Percentiles rank a stretch among this genome's conserved stretches.
Evolutionary conservation across 345 rosid species (phyloP).

Genomic region (Acer yangbiense): DNA sequence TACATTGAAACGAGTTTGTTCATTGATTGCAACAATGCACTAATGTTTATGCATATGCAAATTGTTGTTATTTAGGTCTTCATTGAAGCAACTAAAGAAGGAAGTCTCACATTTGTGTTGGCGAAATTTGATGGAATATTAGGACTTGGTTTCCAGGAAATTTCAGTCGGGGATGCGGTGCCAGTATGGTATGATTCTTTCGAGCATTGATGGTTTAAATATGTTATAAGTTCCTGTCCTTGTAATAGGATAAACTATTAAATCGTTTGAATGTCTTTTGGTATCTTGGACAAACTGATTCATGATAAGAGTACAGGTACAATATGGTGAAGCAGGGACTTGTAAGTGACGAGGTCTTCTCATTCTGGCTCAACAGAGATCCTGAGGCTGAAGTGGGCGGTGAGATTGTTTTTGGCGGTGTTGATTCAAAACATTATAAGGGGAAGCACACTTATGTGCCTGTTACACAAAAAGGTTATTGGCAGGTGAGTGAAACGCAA

Average conservation of each 20-base stretch:
- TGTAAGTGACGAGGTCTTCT: constrained; percentile 59
- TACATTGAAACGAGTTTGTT: background rate
- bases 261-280: background rate
- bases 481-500: constrained; percentile 60
- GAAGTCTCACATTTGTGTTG: constrained; percentile 52
- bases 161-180: constrained; percentile 61
- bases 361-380: constrained; percentile 78
- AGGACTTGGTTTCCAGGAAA: constrained; percentile 82
- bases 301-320: constrained; percentile 45
- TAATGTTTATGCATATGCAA: background rate
- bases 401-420: constrained; percentile 85
- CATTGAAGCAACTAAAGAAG: constrained; percentile 72
- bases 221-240: background rate
- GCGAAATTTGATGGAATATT: constrained; percentile 80
- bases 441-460: constrained; percentile 82
- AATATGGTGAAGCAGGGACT: constrained; percentile 65
- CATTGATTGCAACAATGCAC: background rate
- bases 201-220: background rate
- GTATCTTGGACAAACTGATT: constrained; percentile 7
- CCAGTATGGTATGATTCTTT: constrained; percentile 62
- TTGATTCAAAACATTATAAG: constrained; percentile 56
- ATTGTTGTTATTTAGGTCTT: constrained; percentile 48
- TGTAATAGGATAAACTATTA: background rate
- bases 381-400: constrained; percentile 55
- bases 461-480: constrained; percentile 67